Base-by-base conservation (phyloP, 441 rosid species). In the Populus hybrid region DNA sequence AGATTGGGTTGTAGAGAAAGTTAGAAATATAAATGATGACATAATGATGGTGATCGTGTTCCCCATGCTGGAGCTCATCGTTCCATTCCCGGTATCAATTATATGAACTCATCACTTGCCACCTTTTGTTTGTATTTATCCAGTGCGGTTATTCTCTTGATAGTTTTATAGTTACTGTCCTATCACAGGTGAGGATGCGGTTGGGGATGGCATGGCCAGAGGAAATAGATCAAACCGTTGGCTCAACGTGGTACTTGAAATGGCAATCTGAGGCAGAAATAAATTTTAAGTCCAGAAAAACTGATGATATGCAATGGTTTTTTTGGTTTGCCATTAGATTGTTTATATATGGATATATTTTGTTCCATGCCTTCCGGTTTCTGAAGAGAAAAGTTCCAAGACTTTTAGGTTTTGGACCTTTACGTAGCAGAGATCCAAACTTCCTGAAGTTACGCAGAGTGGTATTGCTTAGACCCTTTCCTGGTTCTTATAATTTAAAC, bases 131-230 rank as follows among this genome's bases (percentile, higher is more conserved):
- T 64, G 73, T 68, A 30, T 65, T 16, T 30, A n/a, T 57, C 74
- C 50, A 57, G 70, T 34, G 72, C 42, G 30, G 59, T 2, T 59
- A 11, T 42, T 75, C 40, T 75, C 46, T 35, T 67, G 67, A 46
- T 72, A 36, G 69, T 78, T 81, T 35, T 42, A 68, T 79, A 35
- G 64, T 72, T 70, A 69, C 77, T 67, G 64, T 77, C 78, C 34
- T 74, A 36, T 76, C 70, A 70, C 89, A 95, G 99, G 84, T 92
- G 76, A 90, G 95, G 80, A 80, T 92, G 81, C 89, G 77, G 82
- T 82, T 89, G 81, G 97, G 99, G 81, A 92, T 93, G 94, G 95
- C 97, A 67, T 92, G 98, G 97, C 99, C 98, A 5, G 94, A 92
- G 82, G 95, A 93, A 85, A 82, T 87, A 75, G 92, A 85, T 81